Evolutionary conservation across 257 asterid species (phyloP), one percentile per base, ranked within the genome.

Genomic region (Nicotiana undulata): DNA sequence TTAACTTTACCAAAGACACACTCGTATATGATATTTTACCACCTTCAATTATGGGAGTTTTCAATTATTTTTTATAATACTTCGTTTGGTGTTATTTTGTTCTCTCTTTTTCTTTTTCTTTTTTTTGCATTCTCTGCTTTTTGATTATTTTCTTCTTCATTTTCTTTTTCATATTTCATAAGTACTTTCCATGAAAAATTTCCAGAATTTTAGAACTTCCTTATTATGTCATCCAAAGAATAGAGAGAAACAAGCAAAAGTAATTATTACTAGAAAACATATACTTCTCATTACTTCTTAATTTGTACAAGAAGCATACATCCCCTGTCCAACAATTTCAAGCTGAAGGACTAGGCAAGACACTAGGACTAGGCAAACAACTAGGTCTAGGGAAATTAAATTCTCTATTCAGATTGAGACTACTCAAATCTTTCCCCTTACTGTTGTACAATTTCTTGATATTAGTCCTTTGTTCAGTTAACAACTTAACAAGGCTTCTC

Each of bases 281-380:
- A 72, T 72, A 49, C 78, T 72, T 72, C 72, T 37, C 3, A 28
- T 29, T 16, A 49, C 61, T 32, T 28, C 2, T 63, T 72, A 72
- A 63, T 34, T 81, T 65, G 79, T 20, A 81, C 59, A 81, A 80
- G 79, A 81, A 66, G 51, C 79, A 46, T 53, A 52, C 28, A 68
- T 66, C 46, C 55, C 20, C 56, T 12, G 55, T 75, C 56, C 40
- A 66, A 16, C 34, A 18, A 55, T 53, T 34, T 82, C 81, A 89
- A 66, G 98, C 91, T 82, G 78, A 72, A 22, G 98, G 98, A 84
- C 98, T 94, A 1, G 95, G 98, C 86, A 92, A 86, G 44, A 90
- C 88, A 79, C 56, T 86, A 52, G 98, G 98, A 85, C 98, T 94
- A 3, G 97, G 98, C 86, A 92, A 86, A 75, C 91, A 88, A 76